Evolutionary conservation across 805 yeast genomes (phyloP), one percentile per base, ranked within the genome.

Genomic region (Spathaspora gorwiae): DNA sequence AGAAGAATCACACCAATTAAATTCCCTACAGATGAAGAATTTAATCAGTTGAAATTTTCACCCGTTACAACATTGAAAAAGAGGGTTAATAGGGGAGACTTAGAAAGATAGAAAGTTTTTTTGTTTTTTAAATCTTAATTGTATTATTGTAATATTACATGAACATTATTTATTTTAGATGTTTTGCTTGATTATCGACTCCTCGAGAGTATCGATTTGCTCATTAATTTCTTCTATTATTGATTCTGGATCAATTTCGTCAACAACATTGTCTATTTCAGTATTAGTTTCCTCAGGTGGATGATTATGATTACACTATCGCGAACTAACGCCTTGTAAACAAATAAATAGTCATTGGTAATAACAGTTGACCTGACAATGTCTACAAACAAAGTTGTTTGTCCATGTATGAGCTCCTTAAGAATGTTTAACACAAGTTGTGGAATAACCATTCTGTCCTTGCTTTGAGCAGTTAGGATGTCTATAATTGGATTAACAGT

Each of bases 1-100:
- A 54, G 66, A 40, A 51, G 56, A 42, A 68, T 70, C 32, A 62
- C 64, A 11, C 75, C 75, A 2, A 64, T 70, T 6, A 54, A 57
- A 42, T 54, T 70, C 6, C 75, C 74, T 1, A 54, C 55, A 8
- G 65, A 61, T 11, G 62, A 59, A 10, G 61, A 53, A 10, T 33
- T 51, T 29, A 40, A 48, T 26, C 59, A 58, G 34, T 62, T 69
- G 8, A 52, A 51, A 46, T 58, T 64, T 40, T 65, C 73, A 0
- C 69, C 73, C 0, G 55, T 60, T 12, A 24, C 30, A 6, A 37
- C 40, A 9, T 13, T 36, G 13, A 36, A 36, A 26, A 8, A 36
- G 13, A 30, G 42, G 11, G 26, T 37, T 27, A 30, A 40, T 26
- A 27, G 15, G 31, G 30, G 42, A 37, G 24, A 47, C 42, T 12